Percentiles rank a stretch among this genome's conserved stretches.
Evolutionary conservation across 164 flowering plant genomes (phyloP).

Genomic region (Magnolia officinalis): DNA sequence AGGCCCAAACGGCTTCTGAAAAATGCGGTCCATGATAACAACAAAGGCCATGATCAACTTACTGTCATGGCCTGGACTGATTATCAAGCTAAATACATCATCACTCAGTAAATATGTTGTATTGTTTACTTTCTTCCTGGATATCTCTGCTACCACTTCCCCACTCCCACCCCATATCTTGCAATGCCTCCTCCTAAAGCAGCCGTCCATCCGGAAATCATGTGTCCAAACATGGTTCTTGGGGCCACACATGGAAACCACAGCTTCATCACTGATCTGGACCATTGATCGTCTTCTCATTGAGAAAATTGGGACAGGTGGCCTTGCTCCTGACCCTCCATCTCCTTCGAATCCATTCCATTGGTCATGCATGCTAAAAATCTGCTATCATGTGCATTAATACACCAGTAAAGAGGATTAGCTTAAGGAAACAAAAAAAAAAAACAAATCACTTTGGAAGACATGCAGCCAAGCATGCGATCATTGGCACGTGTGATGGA

Average conservation of each 20-base stretch:
- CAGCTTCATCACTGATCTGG: slow-evolving; percentile 26
- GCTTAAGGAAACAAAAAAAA: too few species aligned
- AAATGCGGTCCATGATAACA: slow-evolving; percentile 57
- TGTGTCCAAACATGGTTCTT: slow-evolving; percentile 6
- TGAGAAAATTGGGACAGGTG: slow-evolving; percentile 31
- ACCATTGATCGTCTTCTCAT: slow-evolving; percentile 34
- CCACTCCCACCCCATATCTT: slow-evolving; percentile 29
- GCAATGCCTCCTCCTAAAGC: slow-evolving; percentile 42
- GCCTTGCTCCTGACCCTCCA: slow-evolving; percentile 3
- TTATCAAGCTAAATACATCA: slow-evolving; percentile 48
- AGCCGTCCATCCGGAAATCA: slow-evolving; percentile 47
- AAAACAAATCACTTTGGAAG: too few species aligned
- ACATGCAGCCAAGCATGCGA: too few species aligned
- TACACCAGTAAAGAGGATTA: background rate
- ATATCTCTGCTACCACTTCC: slow-evolving; percentile 40
- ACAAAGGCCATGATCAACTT: slow-evolving; percentile 59
- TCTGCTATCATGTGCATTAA: slow-evolving; percentile 20
- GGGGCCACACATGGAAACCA: slow-evolving; percentile 29
- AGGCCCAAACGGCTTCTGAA: slow-evolving; percentile 34
- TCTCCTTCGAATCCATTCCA: slow-evolving; percentile 56
- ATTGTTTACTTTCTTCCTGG: slow-evolving; percentile 45
- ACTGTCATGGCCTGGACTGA: slow-evolving; percentile 41
- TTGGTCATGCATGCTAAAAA: slow-evolving; percentile 43
- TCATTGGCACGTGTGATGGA: too few species aligned
- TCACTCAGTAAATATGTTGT: slow-evolving; percentile 34